Evolutionary conservation across 306 rosid species (phyloP), one percentile per base, ranked within the genome.

Genomic region (Corylus heterophylla): DNA sequence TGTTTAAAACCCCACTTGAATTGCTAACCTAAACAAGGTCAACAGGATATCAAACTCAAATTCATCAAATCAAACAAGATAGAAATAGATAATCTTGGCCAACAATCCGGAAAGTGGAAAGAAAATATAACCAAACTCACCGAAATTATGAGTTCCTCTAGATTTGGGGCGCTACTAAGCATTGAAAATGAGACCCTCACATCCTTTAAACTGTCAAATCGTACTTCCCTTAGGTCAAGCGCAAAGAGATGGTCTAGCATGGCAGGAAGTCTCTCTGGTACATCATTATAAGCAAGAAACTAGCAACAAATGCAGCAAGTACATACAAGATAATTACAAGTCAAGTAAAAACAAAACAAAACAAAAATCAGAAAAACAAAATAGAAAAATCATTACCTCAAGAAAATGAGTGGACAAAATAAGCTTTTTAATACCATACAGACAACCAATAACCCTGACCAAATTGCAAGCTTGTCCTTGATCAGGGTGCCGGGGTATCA

Each of bases 131-230:
- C 18, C 5, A 9, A 71, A 83, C 86, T 74, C 47, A 82, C 86
- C 17, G 79, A 78, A 48, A 82, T 54, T 11, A 14, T 22, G 45
- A 78, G 79, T 56, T 82, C 58, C 79, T 77, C 86, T 31, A 82
- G 74, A 55, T 73, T 82, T 73, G 85, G 82, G 74, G 82, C 78
- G 69, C 82, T 77, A 67, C 52, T 49, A 17, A 77, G 67, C n/a
- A 82, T n/a, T 72, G 79, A 63, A 52, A 82, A 20, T 4, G 45
- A 47, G 29, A 73, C 55, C 70, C 29, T 31, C 54, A 77, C 71
- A 27, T 54, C 55, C 76, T 16, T 39, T 8, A 39, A 11, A 44
- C 20, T 39, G 50, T 64, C 79, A 44, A 82, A 69, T 66, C 13
- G 17, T 27, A 61, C 12, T 3, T 81, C 81, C 25, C 49, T 81